Percentiles rank a stretch among this genome's conserved stretches.
Conservation (phyloP, 2,329 filamentous ascomycete species). For the Penicillium corylophilum region DNA sequence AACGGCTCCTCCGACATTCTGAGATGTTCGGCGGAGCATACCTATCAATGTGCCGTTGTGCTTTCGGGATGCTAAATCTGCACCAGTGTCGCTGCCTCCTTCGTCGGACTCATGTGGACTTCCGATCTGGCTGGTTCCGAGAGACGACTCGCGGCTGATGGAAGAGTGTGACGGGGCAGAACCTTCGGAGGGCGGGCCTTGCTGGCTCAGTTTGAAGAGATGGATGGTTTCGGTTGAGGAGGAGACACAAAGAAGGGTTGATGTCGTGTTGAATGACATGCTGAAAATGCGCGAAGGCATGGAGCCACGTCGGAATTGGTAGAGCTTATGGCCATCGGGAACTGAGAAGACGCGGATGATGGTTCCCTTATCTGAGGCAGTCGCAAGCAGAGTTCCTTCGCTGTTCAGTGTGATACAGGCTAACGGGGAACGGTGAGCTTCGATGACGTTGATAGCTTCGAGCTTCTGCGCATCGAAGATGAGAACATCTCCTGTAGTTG, state of each 20-base stretch:
- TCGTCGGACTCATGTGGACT: slow-evolving; percentile 34
- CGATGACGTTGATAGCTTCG: slow-evolving; percentile 91
- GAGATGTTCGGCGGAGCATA: slow-evolving; percentile 89
- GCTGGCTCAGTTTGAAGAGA: slow-evolving; percentile 74
- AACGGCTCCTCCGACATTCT: slow-evolving; percentile 85
- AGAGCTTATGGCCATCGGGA: slow-evolving; percentile 86
- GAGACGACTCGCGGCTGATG: slow-evolving; percentile 23
- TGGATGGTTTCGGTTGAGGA: slow-evolving; percentile 96
- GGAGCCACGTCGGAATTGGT: slow-evolving; percentile 91
- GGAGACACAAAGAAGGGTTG: slow-evolving; percentile 89
- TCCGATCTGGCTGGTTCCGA: slow-evolving; percentile 29
- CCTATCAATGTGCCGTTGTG: slow-evolving; percentile 78
- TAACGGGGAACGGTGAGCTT: slow-evolving; percentile 88
- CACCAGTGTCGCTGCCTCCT: slow-evolving; percentile 27
- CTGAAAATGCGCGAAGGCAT: slow-evolving; percentile 96
- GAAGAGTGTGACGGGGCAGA: slow-evolving; percentile 28
- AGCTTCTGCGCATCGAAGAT: slow-evolving; percentile 87
- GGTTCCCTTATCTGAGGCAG: slow-evolving; percentile 94
- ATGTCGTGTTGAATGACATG: slow-evolving; percentile 97
- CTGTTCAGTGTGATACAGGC: slow-evolving; percentile 90
- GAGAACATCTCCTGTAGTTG: slow-evolving; percentile 86
- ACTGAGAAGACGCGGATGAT: slow-evolving; percentile 96
- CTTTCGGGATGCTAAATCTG: slow-evolving; percentile 43
- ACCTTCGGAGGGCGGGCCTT: slow-evolving; percentile 33
- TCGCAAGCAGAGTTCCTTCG: slow-evolving; percentile 87